Evolutionary conservation across 169 alveolate genomes (phyloP), one percentile per base, ranked within the genome.

Genomic region (Theileria luwenshuni): DNA sequence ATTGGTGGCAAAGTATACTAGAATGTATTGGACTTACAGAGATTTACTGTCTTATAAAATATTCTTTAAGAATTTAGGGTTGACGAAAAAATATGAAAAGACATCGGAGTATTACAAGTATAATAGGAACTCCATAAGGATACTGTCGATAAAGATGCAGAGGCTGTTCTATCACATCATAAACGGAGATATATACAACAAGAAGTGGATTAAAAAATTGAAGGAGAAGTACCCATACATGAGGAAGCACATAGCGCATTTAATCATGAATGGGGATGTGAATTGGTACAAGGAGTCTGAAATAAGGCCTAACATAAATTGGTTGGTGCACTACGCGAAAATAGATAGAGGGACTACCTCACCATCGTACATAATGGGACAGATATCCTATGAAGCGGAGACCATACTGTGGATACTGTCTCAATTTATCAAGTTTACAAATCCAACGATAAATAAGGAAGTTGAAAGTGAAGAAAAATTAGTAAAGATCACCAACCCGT

Each of bases 211-310:
- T 5, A 28, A 6, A 15, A 54, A 25, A 7, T 12, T 41, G 28
- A 32, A 17, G 28, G 17, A 38, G 19, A 52, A 51, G 47, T 75
- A 65, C 63, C 84, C 84, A 2, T 75, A 64, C 77, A 7, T 75
- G 58, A 64, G 79, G 30, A 64, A 58, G 21, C 84, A 65, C 45
- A n/a, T 75, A 38, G 71, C 70, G 19, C 76, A 75, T 70, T 38
- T 75, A 25, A 21, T 65, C 28, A 54, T 45, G 63, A 75, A 38
- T 19, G 76, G 76, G 12, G 61, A 51, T 17, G 8, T 32, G 0
- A 23, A 43, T 10, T 21, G 10, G 32, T 75, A 45, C 33, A 28
- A 19, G 38, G 49, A 45, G 47, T 33, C 19, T 2, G 43, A 54
- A 28, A 21, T 8, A 30, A 15, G 17, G n/a, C 25, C 42, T 25